A percentile compares a stretch with the other conserved stretches of the same genome.
Conservation (phyloP, 306 rosid genomes). For the Leucaena leucocephala region DNA sequence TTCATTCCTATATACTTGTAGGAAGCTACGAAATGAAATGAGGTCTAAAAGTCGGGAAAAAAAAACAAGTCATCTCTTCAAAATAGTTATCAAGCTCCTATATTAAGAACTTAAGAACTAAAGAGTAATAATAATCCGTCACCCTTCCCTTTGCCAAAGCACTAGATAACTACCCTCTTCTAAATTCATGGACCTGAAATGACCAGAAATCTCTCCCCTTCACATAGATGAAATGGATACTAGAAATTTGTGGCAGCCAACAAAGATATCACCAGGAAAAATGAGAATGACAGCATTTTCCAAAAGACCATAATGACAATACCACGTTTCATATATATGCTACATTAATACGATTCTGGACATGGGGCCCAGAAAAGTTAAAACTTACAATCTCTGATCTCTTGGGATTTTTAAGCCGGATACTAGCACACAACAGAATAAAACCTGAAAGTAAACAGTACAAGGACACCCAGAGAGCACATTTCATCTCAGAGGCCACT, state of each 20-base stretch:
- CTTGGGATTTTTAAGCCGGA: constrained; percentile 12
- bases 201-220: neutral
- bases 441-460: constrained; percentile 9
- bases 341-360: neutral
- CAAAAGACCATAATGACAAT: neutral
- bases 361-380: constrained; percentile 4
- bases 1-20: neutral
- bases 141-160: neutral
- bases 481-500: constrained; percentile 37
- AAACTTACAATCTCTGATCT: neutral
- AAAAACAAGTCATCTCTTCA: neutral
- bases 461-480: neutral
- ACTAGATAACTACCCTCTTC: neutral
- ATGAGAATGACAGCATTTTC: neutral
- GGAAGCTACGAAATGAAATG: neutral
- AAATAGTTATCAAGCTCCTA: no score
- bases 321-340: constrained; percentile 6
- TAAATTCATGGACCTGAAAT: neutral
- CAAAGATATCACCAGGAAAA: neutral
- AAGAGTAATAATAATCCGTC: neutral
- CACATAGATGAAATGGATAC: neutral
- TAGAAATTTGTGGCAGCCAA: neutral
- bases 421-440: constrained; percentile 27
- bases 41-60: neutral
- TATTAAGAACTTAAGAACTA: no score